Evolutionary conservation across 1,139 yeast genomes (phyloP).

Genomic region (Taphrina wiesneri): DNA sequence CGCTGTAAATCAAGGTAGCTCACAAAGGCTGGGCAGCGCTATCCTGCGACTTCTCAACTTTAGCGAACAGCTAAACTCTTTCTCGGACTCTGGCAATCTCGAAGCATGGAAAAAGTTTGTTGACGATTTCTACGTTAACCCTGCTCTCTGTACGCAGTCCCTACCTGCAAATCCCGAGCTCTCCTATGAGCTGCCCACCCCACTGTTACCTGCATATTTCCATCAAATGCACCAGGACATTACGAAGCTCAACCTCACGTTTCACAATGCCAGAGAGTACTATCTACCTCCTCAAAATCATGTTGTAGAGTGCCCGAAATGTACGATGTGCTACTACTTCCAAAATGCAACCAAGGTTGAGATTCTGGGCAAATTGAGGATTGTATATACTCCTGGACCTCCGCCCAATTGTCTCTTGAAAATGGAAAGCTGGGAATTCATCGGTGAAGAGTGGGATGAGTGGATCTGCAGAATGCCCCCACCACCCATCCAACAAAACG

Average conservation of each 20-base stretch:
- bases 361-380: constrained; percentile 20
- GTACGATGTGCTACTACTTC: constrained; percentile 25
- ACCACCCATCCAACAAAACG: constrained; percentile 6
- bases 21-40: constrained; percentile 27
- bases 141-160: constrained; percentile 26
- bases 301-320: constrained; percentile 29
- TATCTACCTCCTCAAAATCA: constrained; percentile 20
- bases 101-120: constrained; percentile 29
- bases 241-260: constrained; percentile 26
- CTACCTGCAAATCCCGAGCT: constrained; percentile 5
- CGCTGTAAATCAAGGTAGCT: not conserved
- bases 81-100: not conserved
- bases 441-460: constrained; percentile 29
- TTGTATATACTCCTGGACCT: constrained; percentile 21
- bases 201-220: constrained; percentile 18
- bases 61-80: constrained; percentile 24
- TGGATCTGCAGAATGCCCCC: constrained; percentile 29
- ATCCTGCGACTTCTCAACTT: constrained; percentile 26
- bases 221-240: constrained; percentile 19
- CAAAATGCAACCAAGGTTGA: constrained; percentile 25
- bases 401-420: constrained; percentile 5
- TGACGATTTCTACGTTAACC: constrained; percentile 27
- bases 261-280: constrained; percentile 31
- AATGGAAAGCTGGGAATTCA: constrained; percentile 30
- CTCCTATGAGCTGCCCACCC: constrained; percentile 27